phyloP scores from a whole-genome alignment of 352 stramenopile genomes.

The Globisporangium ultimum region DNA sequence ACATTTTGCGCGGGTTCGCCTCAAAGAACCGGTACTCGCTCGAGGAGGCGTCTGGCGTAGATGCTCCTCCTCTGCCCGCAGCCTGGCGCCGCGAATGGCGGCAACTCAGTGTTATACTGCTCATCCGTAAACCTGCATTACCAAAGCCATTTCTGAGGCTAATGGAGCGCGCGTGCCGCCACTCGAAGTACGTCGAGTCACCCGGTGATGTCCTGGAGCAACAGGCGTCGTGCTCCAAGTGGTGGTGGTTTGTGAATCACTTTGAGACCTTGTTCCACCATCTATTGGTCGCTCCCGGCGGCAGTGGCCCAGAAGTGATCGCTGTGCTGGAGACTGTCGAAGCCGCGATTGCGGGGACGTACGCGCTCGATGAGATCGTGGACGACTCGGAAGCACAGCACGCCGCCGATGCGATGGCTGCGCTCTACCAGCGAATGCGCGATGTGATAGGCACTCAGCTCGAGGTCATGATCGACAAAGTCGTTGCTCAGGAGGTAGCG shows the following conservation, averaged over 20 bases:
- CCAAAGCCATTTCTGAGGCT: conserved; percentile 18
- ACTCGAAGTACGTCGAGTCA: conserved; percentile 41
- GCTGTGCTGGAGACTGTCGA: conserved; percentile 30
- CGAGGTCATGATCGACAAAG: conserved; percentile 24
- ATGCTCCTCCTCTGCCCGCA: background rate
- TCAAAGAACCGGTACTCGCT: conserved; percentile 26
- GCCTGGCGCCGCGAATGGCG: conserved; percentile 63
- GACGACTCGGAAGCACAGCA: conserved; percentile 23
- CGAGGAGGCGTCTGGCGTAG: background rate
- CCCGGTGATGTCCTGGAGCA: conserved; percentile 23
- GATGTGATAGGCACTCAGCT: conserved; percentile 21
- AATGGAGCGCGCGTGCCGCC: conserved; percentile 41
- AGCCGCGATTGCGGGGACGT: conserved; percentile 20
- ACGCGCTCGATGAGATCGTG: conserved; percentile 34
- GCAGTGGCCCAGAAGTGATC: conserved; percentile 12
- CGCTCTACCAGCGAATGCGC: conserved; percentile 24
- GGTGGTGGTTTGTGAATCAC: conserved; percentile 38
- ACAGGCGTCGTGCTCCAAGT: conserved; percentile 39
- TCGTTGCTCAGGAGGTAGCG: conserved; percentile 12
- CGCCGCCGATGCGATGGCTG: conserved; percentile 10
- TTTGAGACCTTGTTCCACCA: conserved; percentile 30
- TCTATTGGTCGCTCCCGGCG: background rate
- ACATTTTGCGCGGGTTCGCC: conserved; percentile 43
- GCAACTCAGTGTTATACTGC: conserved; percentile 40
- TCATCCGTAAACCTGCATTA: conserved; percentile 9